A percentile compares a stretch with the other conserved stretches of the same genome.
These are phyloP conservation scores for Fusarium coicis DNA, from an alignment of 2,329 filamentous ascomycete species.

Conservation along the genomic window DNA sequence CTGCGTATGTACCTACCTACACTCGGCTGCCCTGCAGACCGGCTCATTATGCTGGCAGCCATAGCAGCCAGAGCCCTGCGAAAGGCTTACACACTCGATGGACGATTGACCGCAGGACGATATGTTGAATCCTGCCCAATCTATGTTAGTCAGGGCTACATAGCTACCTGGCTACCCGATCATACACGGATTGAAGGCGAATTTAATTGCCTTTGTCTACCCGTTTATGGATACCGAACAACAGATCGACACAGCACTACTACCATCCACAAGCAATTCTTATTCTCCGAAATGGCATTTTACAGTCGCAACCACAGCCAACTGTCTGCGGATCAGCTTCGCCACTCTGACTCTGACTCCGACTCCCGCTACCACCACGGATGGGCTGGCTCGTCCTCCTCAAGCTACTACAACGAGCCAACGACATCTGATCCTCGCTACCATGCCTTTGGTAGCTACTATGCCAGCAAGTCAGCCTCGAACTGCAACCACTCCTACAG, in stretches of 20 bases:
- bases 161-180: constrained; percentile 5
- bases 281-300: constrained; percentile 30
- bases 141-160: not conserved
- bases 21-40: constrained; percentile 1
- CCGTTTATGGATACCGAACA: constrained; percentile 38
- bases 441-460: constrained; percentile 29
- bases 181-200: constrained; percentile 4
- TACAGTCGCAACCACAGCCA: constrained; percentile 30
- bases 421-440: constrained; percentile 32
- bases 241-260: constrained; percentile 38
- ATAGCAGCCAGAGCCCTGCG: constrained; percentile 16
- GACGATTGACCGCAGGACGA: not conserved
- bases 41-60: constrained; percentile 9
- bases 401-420: constrained; percentile 24
- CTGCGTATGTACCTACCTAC: not conserved
- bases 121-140: constrained; percentile 20
- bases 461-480: constrained; percentile 33
- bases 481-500: constrained; percentile 24
- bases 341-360: constrained; percentile 34
- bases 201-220: constrained; percentile 37
- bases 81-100: constrained; percentile 12
- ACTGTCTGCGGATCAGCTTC: constrained; percentile 29
- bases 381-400: constrained; percentile 21
- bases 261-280: constrained; percentile 23
- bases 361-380: constrained; percentile 29